Evolutionary conservation across 768 basidiomycete genomes (phyloP), one percentile per base, ranked within the genome.

Genomic region (Collybiopsis luxurians): DNA sequence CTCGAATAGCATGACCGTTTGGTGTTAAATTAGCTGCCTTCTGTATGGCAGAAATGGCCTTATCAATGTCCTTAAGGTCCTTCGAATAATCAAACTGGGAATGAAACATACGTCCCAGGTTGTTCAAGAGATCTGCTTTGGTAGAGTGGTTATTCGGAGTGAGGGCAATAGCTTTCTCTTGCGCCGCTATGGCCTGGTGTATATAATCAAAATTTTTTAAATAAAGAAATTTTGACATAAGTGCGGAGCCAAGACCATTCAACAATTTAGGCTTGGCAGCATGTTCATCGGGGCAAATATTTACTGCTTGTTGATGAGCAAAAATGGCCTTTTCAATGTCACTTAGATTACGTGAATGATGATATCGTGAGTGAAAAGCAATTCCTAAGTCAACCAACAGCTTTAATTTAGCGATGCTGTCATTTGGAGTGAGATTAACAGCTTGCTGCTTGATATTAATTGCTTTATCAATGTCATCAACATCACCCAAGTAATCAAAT

Each of bases 241-340:
- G 23, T 40, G 53, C 30, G n/a, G 23, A 44, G 7, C 60, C 53
- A 21, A 60, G 53, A 38, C 53, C 55, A 34, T 47, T 60, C 3
- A 61, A 43, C 26, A 24, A 60, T 19, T 11, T 31, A 13, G 60
- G 60, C 45, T 45, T 61, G 60, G 60, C 52, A n/a, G 59, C 52
- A 40, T 61, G 60, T 24, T 43, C 55, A 39, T 55, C 39, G 21
- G 60, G 48, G 36, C 38, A 34, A 38, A 60, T 39, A 13, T 49
- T 43, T 6, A 61, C 36, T 7, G 60, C 60, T 11, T 43, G 28
- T 24, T 57, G 45, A 12, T 30, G 23, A 15, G 19, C 7, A 30
- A 21, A 26, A 42, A 61, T 61, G 21, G 60, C 52, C 17, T 38
- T 48, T 21, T 56, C 54, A 24, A 61, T 49, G 34, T 61, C 60